A percentile compares a stretch with the other conserved stretches of the same genome.
Evolutionary conservation across 352 stramenopile genomes (phyloP).

Genomic region (Pythium coloratum): DNA sequence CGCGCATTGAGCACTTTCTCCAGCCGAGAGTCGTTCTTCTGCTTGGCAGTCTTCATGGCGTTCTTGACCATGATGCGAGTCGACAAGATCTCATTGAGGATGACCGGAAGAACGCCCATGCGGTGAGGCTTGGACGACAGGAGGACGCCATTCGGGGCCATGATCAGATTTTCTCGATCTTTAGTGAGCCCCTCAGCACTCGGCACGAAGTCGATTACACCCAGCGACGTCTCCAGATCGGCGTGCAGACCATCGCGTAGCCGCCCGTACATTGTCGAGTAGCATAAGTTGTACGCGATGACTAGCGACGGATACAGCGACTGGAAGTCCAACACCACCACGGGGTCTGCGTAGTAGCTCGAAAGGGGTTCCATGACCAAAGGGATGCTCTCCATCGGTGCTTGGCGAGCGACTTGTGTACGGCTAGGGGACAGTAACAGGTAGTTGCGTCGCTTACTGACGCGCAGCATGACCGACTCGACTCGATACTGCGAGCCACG

Average conservation of each 20-base stretch:
- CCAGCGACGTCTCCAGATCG: conserved; percentile 64
- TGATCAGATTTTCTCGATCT: conserved; percentile 52
- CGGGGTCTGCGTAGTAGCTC: conserved; percentile 95
- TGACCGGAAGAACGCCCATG: conserved; percentile 95
- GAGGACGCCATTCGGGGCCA: conserved; percentile 94
- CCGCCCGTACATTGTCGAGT: conserved; percentile 95
- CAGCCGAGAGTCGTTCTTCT: conserved; percentile 57
- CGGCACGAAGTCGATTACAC: conserved; percentile 57
- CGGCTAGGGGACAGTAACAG: conserved; percentile 79
- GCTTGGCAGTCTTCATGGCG: conserved; percentile 92
- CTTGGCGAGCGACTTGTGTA: conserved; percentile 85
- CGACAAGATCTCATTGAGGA: conserved; percentile 94
- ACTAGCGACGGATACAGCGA: conserved; percentile 99
- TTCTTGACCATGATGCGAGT: conserved; percentile 99
- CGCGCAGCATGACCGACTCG: conserved; percentile 90
- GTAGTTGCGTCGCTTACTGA: conserved; percentile 89
- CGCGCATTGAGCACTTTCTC: conserved; percentile 76
- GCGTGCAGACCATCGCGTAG: conserved; percentile 78
- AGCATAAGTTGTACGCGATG: conserved; percentile 99
- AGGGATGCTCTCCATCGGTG: conserved; percentile 92
- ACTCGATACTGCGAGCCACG: conserved; percentile 93
- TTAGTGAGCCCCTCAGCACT: conserved; percentile 44
- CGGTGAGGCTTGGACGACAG: conserved; percentile 94
- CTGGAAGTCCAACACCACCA: conserved; percentile 99
- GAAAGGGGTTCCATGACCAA: conserved; percentile 96